phyloP scores from a whole-genome alignment of 1,139 yeast species.

The Taphrina wiesneri region DNA sequence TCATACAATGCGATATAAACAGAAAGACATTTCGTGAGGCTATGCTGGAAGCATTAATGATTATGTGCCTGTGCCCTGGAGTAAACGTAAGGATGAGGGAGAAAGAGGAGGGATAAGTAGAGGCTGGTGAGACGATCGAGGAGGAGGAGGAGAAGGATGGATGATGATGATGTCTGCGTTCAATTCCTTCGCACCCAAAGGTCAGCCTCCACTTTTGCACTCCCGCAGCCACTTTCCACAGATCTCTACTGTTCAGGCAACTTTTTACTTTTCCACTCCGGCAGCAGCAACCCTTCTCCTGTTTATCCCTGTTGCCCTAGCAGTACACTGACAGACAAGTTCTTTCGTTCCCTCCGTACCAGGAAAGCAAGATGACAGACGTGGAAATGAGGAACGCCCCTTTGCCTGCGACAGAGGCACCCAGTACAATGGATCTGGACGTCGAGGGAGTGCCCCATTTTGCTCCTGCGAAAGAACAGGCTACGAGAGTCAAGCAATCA shows the following conservation, averaged over 20 bases:
- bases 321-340: neutral
- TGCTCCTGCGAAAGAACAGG: slow-evolving; percentile 60
- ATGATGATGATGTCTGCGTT: neutral
- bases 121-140: neutral
- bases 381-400: neutral
- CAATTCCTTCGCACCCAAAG: neutral
- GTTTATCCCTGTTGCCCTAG: neutral
- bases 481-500: slow-evolving; percentile 75
- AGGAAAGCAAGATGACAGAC: neutral
- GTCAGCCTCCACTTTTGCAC: neutral
- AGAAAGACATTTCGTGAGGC: neutral
- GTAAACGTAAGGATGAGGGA: neutral
- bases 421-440: slow-evolving; percentile 58
- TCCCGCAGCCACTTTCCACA: neutral
- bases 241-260: neutral
- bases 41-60: neutral
- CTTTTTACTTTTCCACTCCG: neutral
- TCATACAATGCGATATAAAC: neutral
- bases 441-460: slow-evolving; percentile 89
- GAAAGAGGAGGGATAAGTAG: neutral
- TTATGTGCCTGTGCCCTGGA: no score
- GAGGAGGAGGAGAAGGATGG: neutral
- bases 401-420: neutral
- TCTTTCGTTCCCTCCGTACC: neutral
- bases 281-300: neutral